Conservation (phyloP, 176 grass and related monocot species). For the Rhynchospora breviuscula region DNA sequence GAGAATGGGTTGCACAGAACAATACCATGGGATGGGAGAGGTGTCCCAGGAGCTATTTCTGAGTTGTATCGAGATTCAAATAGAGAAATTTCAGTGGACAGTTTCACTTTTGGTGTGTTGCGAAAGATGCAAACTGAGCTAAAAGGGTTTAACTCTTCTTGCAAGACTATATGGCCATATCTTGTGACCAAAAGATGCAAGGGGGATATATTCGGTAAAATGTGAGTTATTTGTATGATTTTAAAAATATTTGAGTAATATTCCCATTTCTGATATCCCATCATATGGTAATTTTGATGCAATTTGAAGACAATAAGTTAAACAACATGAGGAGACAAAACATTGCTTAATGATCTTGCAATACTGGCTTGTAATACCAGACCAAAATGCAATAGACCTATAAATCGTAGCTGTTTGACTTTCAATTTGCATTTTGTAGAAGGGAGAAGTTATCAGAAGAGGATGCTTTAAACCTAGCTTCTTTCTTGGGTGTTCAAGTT, state of each 20-base stretch:
- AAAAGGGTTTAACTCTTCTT: conserved; percentile 29
- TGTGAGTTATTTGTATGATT: conserved; percentile 50
- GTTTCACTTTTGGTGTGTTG: conserved; percentile 85
- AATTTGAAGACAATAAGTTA: neutral
- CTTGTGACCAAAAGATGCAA: conserved; percentile 86
- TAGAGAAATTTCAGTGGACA: conserved; percentile 29
- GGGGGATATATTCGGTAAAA: conserved; percentile 82
- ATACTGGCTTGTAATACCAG: neutral
- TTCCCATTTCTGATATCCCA: neutral
- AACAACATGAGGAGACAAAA: neutral
- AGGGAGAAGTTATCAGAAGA: conserved; percentile 58
- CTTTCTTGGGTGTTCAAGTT: conserved; percentile 86
- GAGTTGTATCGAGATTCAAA: conserved; percentile 47
- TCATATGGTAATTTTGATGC: neutral
- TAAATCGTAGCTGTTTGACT: neutral
- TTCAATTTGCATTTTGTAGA: conserved; percentile 41
- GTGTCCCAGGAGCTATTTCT: conserved; percentile 43
- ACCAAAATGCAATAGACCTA: neutral
- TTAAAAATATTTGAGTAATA: neutral
- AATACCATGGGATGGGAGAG: conserved; percentile 85
- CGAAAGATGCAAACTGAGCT: conserved; percentile 58
- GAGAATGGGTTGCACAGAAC: conserved; percentile 47
- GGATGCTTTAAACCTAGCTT: conserved; percentile 68
- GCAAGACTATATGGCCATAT: conserved; percentile 72
- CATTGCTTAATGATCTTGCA: neutral